Evolutionary conservation across 495 filamentous ascomycete species (phyloP).

Genomic region (Geopyxis carbonaria): DNA sequence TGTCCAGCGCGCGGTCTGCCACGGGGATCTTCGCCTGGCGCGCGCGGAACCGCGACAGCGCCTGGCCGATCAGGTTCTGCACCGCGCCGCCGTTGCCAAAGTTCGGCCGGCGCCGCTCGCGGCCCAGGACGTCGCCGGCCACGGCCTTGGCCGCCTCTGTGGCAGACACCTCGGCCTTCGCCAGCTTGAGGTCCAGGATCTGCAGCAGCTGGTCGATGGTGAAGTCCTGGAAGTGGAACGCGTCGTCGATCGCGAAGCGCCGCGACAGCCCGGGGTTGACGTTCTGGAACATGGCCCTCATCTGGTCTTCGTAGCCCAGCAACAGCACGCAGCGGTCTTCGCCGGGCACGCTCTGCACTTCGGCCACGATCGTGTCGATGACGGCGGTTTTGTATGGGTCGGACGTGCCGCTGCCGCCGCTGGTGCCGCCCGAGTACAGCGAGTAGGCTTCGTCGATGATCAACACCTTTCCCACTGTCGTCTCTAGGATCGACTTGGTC

Average conservation of each 20-base stretch:
- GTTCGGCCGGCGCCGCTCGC: conserved; percentile 39
- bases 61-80: conserved; percentile 39
- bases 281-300: conserved; percentile 62
- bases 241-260: conserved; percentile 47
- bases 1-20: conserved; percentile 17
- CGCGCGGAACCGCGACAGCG: conserved; percentile 18
- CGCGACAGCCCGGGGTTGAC: conserved; percentile 59
- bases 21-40: conserved; percentile 43
- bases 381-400: conserved; percentile 50
- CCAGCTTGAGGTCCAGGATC: conserved; percentile 34
- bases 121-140: conserved; percentile 34
- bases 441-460: conserved; percentile 64
- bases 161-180: conserved; percentile 30
- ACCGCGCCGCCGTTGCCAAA: conserved; percentile 50
- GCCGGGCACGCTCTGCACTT: conserved; percentile 58
- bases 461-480: conserved; percentile 49
- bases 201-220: conserved; percentile 22
- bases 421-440: conserved; percentile 18
- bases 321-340: conserved; percentile 71
- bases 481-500: conserved; percentile 52
- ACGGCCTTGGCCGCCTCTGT: conserved; percentile 30
- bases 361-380: conserved; percentile 63
- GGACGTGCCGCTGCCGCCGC: background rate
- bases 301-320: conserved; percentile 61
- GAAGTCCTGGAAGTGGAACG: conserved; percentile 38